Evolutionary conservation across 768 basidiomycete genomes (phyloP), one percentile per base, ranked within the genome.

Genomic region (Myochromella boudieri): DNA sequence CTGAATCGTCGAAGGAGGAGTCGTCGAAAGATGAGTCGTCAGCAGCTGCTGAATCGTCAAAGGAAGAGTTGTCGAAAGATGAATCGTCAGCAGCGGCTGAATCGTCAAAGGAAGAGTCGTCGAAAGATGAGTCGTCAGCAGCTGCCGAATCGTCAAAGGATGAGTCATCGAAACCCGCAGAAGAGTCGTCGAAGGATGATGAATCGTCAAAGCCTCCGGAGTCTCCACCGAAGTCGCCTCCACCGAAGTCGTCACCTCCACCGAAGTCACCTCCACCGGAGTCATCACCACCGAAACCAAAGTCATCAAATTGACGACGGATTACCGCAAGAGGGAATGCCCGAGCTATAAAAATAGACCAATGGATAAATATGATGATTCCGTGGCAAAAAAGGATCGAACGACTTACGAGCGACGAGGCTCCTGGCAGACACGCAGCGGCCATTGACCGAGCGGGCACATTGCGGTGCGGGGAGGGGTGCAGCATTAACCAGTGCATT

Each of bases 401-500:
- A 14, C 28, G 17, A 17, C 29, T 10, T n/a, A 33, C 42, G 7
- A 28, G 39, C 43, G 39, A 33, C 44, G 31, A 37, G 39, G 18
- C 33, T 39, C 34, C 43, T 34, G 5, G 36, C 24, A 12, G 20
- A 29, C 31, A 27, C 3, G 20, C 18, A 28, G 15, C 37, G 31
- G n/a, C 22, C 36, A 31, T 38, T 25, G 34, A 22, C 34, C n/a
- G 27, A 14, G 14, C 28, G 11, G 17, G 34, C 18, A 26, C 39
- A 25, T n/a, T 5, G 27, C 27, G 33, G 31, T 7, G 12, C 20
- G 33, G 36, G 44, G 5, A 48, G 42, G 22, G 46, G 46, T 1
- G 51, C 51, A 6, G 42, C 51, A 32, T 29, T 47, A 12, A 48
- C 42, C n/a, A n/a, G n/a, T 25, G 38, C 28, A 18, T 40, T 43